These are phyloP conservation scores for Epichloe uncinata DNA, from an alignment of 2,329 filamentous ascomycete species.

Conservation along the genomic window DNA sequence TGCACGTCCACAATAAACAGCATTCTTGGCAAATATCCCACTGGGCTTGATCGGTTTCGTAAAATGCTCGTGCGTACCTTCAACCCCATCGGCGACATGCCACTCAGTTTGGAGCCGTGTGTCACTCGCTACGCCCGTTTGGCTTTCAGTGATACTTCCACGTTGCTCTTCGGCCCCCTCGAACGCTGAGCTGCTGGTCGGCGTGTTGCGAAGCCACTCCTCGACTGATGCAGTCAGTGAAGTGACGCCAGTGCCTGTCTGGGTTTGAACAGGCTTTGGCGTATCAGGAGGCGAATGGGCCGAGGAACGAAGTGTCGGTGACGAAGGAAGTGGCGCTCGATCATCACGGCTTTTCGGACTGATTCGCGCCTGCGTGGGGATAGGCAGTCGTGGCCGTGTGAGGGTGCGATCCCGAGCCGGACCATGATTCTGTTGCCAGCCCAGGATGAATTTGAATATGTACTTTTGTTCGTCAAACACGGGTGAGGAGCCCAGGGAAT, in stretches of 20 bases:
- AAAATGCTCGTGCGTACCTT: conserved; percentile 17
- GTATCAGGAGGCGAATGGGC: neutral
- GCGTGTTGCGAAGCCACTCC: conserved; percentile 13
- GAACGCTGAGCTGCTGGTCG: neutral
- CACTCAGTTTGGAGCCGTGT: neutral
- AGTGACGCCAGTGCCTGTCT: neutral
- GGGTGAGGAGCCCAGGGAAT: conserved; percentile 42
- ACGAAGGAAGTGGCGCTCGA: conserved; percentile 19
- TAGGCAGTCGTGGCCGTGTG: conserved; percentile 53
- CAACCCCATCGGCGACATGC: neutral
- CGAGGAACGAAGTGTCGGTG: conserved; percentile 4
- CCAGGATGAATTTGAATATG: conserved; percentile 63
- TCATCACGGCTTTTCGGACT: conserved; percentile 16
- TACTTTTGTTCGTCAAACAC: conserved; percentile 43
- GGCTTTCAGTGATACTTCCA: neutral
- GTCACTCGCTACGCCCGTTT: conserved; percentile 2
- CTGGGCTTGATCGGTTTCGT: conserved; percentile 32
- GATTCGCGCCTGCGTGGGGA: conserved; percentile 54
- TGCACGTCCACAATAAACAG: conserved; percentile 56
- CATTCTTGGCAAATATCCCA: conserved; percentile 30
- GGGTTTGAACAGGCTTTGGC: neutral
- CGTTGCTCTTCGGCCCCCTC: neutral
- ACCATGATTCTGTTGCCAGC: conserved; percentile 45
- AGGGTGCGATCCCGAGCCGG: conserved; percentile 49
- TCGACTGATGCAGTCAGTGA: conserved; percentile 20